phyloP scores from a whole-genome alignment of 1,284 basidiomycete genomes.

The Hortiboletus rubellus region DNA sequence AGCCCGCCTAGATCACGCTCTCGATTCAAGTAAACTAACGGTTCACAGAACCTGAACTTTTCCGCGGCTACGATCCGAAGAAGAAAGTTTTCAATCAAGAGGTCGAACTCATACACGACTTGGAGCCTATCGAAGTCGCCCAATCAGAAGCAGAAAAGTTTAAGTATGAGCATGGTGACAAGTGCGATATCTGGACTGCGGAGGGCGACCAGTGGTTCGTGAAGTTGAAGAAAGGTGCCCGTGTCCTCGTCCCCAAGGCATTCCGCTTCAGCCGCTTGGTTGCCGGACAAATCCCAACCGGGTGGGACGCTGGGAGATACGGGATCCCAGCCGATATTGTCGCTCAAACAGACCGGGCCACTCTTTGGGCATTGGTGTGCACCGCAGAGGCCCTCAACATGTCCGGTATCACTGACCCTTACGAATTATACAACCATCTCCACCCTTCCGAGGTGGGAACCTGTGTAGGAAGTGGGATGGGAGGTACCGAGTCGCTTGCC shows the following conservation, averaged over 20 bases:
- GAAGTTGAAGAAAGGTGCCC: constrained; percentile 98
- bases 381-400: constrained; percentile 95
- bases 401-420: constrained; percentile 97
- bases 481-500: constrained; percentile 84
- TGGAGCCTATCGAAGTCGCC: constrained; percentile 94
- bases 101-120: constrained; percentile 93
- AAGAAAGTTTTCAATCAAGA: constrained; percentile 98
- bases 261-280: constrained; percentile 94
- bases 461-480: constrained; percentile 95
- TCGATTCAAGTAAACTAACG: constrained; percentile 1
- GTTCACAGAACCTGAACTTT: constrained; percentile 86
- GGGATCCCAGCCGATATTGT: constrained; percentile 98
- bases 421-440: constrained; percentile 94
- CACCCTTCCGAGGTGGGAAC: constrained; percentile 97
- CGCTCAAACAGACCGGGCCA: constrained; percentile 91
- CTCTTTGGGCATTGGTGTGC: constrained; percentile 95
- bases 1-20: constrained; percentile 24
- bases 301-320: constrained; percentile 94
- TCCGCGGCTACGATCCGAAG: constrained; percentile 96
- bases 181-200: constrained; percentile 92
- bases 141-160: constrained; percentile 92
- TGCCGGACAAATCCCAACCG: constrained; percentile 95
- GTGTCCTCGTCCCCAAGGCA: constrained; percentile 92
- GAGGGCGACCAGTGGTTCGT: constrained; percentile 94
- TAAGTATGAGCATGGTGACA: constrained; percentile 96